Evolutionary conservation across 108 stramenopile genomes (phyloP), one percentile per base, ranked within the genome.

Genomic region (Cyclostephanos invisitatus): DNA sequence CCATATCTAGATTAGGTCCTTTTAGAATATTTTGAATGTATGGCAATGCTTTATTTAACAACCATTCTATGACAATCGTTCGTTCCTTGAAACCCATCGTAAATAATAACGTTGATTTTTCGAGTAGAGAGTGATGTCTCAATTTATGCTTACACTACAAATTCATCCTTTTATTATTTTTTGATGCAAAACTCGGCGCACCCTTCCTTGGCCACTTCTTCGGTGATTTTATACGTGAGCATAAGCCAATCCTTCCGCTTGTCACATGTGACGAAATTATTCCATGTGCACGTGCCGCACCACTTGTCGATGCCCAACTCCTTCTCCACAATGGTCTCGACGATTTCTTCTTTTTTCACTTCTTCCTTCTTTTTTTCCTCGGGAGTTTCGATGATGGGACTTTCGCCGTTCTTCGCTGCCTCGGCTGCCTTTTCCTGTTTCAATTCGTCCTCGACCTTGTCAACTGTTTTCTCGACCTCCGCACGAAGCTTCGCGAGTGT

Each of bases 251-350:
- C 3, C 36, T 42, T 40, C 10, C 60, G 35, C 10, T 18, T 61
- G 60, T 37, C 60, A 61, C 60, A 61, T 0, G 17, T 40, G 60
- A 20, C 9, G 7, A 21, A 20, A 21, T 37, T 17, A 5, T 18
- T n/a, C 21, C n/a, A 61, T 21, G 21, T 36, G 21, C 60, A 61
- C 17, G 21, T 38, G n/a, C 37, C 60, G 21, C 60, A 61, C 35
- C 35, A 61, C 0, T 61, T 61, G 37, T 61, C 60, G 36, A 61
- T 28, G 37, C 60, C 60, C 17, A 61, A 61, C 5, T 61, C 60
- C 22, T 61, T 61, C 22, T 61, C 60, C 37, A 61, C 40, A 0
- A 61, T 21, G 5, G 60, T 18, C 60, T 36, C 60, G 18, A 61
- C 37, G 36, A 61, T 20, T 21, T 61, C 21, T 40, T 61, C 60